These are phyloP conservation scores for Aspergillus tanneri DNA, from an alignment of 2,329 filamentous ascomycete species.

Conservation along the genomic window DNA sequence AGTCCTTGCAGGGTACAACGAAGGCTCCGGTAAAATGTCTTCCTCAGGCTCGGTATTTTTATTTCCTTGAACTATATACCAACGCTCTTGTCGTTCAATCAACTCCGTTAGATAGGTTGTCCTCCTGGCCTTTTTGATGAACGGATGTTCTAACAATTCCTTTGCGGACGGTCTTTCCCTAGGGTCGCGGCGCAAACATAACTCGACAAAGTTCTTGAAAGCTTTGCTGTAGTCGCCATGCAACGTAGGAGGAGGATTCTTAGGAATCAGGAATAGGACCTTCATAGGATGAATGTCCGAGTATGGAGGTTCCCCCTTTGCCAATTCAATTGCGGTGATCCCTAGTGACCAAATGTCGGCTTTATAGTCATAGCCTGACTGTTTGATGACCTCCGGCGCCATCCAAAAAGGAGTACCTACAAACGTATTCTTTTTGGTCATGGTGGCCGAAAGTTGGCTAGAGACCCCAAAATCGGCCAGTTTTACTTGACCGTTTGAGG, in stretches of 20 bases:
- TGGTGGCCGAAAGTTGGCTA: slow-evolving; percentile 91
- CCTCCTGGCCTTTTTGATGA: slow-evolving; percentile 87
- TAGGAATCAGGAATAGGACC: slow-evolving; percentile 92
- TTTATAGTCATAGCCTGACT: slow-evolving; percentile 96
- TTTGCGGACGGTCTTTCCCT: slow-evolving; percentile 82
- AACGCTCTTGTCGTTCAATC: slow-evolving; percentile 85
- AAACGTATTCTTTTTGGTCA: slow-evolving; percentile 99
- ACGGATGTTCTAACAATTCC: slow-evolving; percentile 84
- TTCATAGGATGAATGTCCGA: slow-evolving; percentile 99
- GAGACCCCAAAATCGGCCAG: slow-evolving; percentile 96
- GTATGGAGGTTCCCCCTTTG: slow-evolving; percentile 89
- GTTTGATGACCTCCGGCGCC: slow-evolving; percentile 98
- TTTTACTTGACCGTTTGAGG: slow-evolving; percentile 91
- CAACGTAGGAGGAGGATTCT: slow-evolving; percentile 81
- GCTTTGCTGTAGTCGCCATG: slow-evolving; percentile 77
- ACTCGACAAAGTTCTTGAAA: slow-evolving; percentile 80
- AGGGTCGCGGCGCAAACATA: slow-evolving; percentile 85
- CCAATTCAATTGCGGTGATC: slow-evolving; percentile 89
- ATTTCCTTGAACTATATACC: slow-evolving; percentile 76
- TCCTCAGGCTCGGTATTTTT: slow-evolving; percentile 63
- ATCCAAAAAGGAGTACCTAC: slow-evolving; percentile 99
- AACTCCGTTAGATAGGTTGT: slow-evolving; percentile 95
- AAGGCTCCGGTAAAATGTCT: slow-evolving; percentile 50
- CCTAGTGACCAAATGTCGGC: slow-evolving; percentile 97
- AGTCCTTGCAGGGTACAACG: slow-evolving; percentile 40